phyloP scores from a whole-genome alignment of 805 yeast species.

The Ogataea trehalophila region DNA sequence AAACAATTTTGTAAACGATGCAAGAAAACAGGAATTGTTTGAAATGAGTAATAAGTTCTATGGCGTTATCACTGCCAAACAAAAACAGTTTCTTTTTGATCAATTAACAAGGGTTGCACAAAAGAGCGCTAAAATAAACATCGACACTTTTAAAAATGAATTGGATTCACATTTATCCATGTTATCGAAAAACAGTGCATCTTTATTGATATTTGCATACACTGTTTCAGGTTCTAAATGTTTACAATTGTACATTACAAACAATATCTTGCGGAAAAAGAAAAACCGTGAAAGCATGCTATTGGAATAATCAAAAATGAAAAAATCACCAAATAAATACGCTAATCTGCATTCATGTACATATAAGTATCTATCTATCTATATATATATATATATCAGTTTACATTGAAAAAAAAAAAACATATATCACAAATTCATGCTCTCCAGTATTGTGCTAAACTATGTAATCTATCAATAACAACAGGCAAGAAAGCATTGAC shows the following conservation, averaged over 20 bases:
- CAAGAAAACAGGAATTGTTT: slow-evolving; percentile 5
- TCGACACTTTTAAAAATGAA: slow-evolving; percentile 10
- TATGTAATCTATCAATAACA: slow-evolving; percentile 91
- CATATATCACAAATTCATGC: slow-evolving; percentile 39
- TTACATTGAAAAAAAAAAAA: no score
- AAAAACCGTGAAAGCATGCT: slow-evolving; percentile 13
- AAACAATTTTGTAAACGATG: slow-evolving; percentile 7
- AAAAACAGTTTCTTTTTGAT: slow-evolving; percentile 14
- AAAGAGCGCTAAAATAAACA: slow-evolving; percentile 20
- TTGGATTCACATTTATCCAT: slow-evolving; percentile 12
- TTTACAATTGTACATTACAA: slow-evolving; percentile 23
- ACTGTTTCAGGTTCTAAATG: slow-evolving; percentile 25
- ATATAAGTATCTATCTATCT: no score
- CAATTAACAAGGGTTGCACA: slow-evolving; percentile 13
- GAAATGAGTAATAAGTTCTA: slow-evolving; percentile 2
- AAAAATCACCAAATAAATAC: no score
- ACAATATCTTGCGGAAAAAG: slow-evolving; percentile 20
- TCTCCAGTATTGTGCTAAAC: slow-evolving; percentile 97
- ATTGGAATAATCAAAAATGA: background rate
- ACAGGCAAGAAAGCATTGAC: slow-evolving; percentile 92
- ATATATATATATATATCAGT: background rate
- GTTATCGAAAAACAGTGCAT: slow-evolving; percentile 24
- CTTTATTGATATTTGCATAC: slow-evolving; percentile 28
- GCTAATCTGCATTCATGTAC: no score
- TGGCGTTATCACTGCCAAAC: slow-evolving; percentile 21